Percentiles rank a stretch among this genome's conserved stretches.
Conservation (phyloP, 2,329 filamentous ascomycete species). For the Neospermospora avenae region DNA sequence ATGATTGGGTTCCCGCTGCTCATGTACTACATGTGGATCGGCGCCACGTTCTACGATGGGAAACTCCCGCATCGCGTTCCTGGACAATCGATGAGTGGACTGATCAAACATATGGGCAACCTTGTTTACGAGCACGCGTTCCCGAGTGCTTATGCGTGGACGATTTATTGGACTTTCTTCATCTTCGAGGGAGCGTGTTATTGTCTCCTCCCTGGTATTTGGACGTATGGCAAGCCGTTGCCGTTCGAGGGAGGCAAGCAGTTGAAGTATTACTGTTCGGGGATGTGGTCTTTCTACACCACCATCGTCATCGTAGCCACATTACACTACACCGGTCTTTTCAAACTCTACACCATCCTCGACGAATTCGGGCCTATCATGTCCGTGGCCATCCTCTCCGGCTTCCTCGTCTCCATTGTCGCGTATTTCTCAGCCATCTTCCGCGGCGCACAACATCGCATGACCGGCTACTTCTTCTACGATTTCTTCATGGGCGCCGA, state of each 20-base stretch:
- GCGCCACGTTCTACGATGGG: constrained; percentile 87
- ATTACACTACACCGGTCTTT: constrained; percentile 79
- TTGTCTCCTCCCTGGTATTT: constrained; percentile 81
- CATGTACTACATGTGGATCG: constrained; percentile 99
- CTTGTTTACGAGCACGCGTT: constrained; percentile 82
- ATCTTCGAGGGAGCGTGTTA: constrained; percentile 82
- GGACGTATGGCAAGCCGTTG: constrained; percentile 83
- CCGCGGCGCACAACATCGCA: constrained; percentile 83
- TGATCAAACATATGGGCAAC: constrained; percentile 65
- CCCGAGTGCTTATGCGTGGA: constrained; percentile 78
- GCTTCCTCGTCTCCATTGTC: constrained; percentile 76
- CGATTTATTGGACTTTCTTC: constrained; percentile 93
- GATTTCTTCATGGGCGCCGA: constrained; percentile 92
- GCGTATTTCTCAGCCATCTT: constrained; percentile 82
- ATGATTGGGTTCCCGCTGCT: constrained; percentile 91
- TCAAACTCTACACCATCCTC: constrained; percentile 86
- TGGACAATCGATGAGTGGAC: constrained; percentile 67
- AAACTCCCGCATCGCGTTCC: constrained; percentile 66
- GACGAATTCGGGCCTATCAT: constrained; percentile 94
- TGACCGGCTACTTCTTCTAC: constrained; percentile 79
- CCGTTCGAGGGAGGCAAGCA: constrained; percentile 79
- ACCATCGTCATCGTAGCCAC: constrained; percentile 69
- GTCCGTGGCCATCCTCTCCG: constrained; percentile 88
- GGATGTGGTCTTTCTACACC: constrained; percentile 79
- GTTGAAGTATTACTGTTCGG: constrained; percentile 93